Conservation (phyloP, 192 early-diverging fungal species). For the Kappamyces sp. region DNA sequence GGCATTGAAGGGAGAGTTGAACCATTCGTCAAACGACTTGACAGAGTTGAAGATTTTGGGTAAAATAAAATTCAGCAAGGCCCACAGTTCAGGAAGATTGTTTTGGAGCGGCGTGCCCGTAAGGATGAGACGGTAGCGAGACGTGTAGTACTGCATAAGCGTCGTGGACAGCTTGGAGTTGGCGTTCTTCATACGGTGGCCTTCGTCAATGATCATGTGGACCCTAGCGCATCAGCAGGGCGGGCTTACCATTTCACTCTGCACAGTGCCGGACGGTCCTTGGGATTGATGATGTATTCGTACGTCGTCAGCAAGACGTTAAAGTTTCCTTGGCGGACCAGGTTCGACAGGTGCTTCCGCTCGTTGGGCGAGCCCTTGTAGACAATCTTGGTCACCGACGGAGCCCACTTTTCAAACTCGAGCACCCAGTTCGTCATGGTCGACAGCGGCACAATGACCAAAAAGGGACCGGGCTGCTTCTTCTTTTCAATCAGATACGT, state of each 20-base stretch:
- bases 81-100: conserved; percentile 96
- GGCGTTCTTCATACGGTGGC: conserved; percentile 97
- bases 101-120: conserved; percentile 99
- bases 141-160: conserved; percentile 81
- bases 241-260: conserved; percentile 75
- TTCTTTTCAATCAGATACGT: conserved; percentile 94
- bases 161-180: conserved; percentile 80
- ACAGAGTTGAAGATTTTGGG: conserved; percentile 96
- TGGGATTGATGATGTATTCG: conserved; percentile 94
- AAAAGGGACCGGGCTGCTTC: conserved; percentile 89
- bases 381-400: conserved; percentile 76
- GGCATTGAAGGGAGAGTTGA: conserved; percentile 88
- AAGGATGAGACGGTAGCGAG: conserved; percentile 88
- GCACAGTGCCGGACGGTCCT: conserved; percentile 59
- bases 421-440: conserved; percentile 95
- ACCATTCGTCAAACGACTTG: conserved; percentile 98
- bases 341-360: conserved; percentile 64
- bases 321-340: conserved; percentile 74
- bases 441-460: conserved; percentile 93
- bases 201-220: conserved; percentile 98
- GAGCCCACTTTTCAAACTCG: conserved; percentile 99
- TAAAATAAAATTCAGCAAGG: conserved; percentile 90
- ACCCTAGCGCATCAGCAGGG: conserved; percentile 25
- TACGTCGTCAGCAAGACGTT: conserved; percentile 96
- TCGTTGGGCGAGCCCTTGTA: conserved; percentile 83